These are phyloP conservation scores for Xylaria scruposa DNA, from an alignment of 495 filamentous ascomycete genomes.

Conservation along the genomic window DNA sequence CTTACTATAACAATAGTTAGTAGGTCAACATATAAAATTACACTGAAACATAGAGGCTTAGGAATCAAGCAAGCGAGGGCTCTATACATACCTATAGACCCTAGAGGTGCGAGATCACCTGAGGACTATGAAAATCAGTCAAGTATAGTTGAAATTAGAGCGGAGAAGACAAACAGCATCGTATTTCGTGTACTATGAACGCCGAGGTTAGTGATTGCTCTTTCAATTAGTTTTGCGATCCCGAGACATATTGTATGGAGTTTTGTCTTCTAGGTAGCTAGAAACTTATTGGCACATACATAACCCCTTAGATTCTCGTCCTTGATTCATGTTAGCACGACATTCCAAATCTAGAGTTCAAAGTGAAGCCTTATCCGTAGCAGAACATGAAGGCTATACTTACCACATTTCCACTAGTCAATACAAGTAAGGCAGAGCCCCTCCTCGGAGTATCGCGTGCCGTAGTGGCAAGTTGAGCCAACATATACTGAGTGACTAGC, in stretches of 20 bases:
- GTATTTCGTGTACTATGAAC: neutral
- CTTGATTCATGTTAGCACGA: neutral
- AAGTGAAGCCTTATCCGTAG: neutral
- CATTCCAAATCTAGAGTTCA: neutral
- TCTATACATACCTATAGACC: slow-evolving; percentile 57
- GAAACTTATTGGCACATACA: neutral
- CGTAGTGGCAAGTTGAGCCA: slow-evolving; percentile 70
- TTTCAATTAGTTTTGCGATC: neutral
- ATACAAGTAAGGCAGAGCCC: neutral
- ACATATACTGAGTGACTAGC: slow-evolving; percentile 77
- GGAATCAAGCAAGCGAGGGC: neutral
- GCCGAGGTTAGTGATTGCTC: neutral
- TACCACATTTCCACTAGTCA: slow-evolving; percentile 1
- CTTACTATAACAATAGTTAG: neutral
- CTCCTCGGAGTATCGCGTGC: slow-evolving; percentile 61
- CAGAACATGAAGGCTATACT: neutral
- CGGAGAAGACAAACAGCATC: neutral
- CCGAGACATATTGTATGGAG: no score
- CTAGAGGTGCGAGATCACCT: slow-evolving; percentile 74
- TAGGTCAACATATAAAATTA: neutral
- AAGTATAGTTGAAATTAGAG: neutral
- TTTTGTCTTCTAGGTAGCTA: no score
- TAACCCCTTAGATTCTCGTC: neutral
- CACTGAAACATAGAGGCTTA: neutral
- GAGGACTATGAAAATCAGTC: neutral